Base-by-base conservation (phyloP, 2,329 filamentous ascomycete genomes). In the Xylariaceae sp. region DNA sequence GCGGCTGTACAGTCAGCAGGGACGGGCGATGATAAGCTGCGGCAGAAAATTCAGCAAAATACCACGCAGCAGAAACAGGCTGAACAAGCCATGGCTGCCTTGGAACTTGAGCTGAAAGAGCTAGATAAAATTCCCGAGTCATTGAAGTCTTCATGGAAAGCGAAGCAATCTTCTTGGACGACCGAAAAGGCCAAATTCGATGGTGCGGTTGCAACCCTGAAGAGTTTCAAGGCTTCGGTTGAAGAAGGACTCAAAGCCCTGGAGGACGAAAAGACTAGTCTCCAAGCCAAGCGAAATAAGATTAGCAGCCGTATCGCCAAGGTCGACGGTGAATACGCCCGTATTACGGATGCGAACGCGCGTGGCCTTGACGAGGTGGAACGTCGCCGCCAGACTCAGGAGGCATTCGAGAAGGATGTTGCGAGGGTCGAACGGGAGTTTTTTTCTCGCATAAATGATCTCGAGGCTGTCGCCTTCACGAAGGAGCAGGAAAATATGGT, bases 11-110 rank as follows among this genome's bases (percentile, higher is more conserved):
- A 84, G 53, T 86, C 86, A 34, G 79, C 82, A 15, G 87, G 87
- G 57, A 85, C 85, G 55, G 85, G 83, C 61, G 88, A 92, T 69
- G 88, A 92, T 65, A 86, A 88, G 67, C 80, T 86, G 63, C 80
- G 83, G 61, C 86, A 89, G 67, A 88, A 89, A 68, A 82, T 88
- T 43, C 80, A 85, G 57, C 88, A 92, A 69, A 85, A 89, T 66
- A 84, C 81, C 53, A 87, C 87, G 52, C 86, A 88, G 67, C 86
- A 87, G 70, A 83, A 83, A 53, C 87, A 83, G 65, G 78, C 79
- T 2, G 79, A 81, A 49, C 75, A 75, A 22, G 84, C 85, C 30
- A 77, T 79, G 29, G 71, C 74, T 41, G 74, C 77, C 44, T 72
- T 88, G 21, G 74, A 76, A 49, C 66, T 71, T 9, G 78, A 89